A percentile compares a stretch with the other conserved stretches of the same genome.
phyloP scores from a whole-genome alignment of 495 filamentous ascomycete genomes.

The Elasticomyces elasticus region DNA sequence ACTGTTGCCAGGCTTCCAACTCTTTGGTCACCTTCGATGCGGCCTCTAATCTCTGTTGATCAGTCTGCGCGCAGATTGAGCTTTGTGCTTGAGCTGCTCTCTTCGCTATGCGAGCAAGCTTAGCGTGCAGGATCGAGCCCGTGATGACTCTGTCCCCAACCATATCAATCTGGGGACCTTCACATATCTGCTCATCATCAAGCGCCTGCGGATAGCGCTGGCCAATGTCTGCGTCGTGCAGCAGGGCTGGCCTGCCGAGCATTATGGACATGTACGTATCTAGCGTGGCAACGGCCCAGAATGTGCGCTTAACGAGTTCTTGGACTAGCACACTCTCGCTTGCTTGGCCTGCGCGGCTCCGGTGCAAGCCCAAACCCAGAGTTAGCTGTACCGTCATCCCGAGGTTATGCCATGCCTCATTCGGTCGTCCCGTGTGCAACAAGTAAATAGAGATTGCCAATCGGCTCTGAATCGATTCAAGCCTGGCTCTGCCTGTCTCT shows the following conservation, averaged over 20 bases:
- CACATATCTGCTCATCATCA: constrained; percentile 44
- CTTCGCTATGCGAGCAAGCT: constrained; percentile 9
- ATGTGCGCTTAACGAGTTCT: constrained; percentile 39
- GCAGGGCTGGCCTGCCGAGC: constrained; percentile 44
- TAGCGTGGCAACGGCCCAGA: constrained; percentile 48
- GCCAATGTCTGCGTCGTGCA: constrained; percentile 45
- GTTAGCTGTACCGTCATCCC: constrained; percentile 15
- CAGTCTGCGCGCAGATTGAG: neutral
- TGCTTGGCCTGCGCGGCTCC: neutral
- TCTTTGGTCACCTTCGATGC: constrained; percentile 28
- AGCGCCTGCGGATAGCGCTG: constrained; percentile 44
- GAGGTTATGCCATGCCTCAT: constrained; percentile 19
- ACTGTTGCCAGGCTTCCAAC: constrained; percentile 35
- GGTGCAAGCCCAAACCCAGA: constrained; percentile 18
- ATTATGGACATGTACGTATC: constrained; percentile 50
- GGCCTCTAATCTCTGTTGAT: neutral
- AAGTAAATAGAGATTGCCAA: constrained; percentile 14
- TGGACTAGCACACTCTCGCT: neutral
- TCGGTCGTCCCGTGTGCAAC: constrained; percentile 13
- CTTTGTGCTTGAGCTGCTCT: constrained; percentile 10
- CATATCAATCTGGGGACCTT: constrained; percentile 25
- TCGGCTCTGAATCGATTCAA: constrained; percentile 20
- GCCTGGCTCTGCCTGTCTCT: constrained; percentile 7
- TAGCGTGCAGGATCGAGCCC: constrained; percentile 11
- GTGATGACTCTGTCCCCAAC: constrained; percentile 35